Evolutionary conservation across 768 basidiomycete genomes (phyloP).

Genomic region (Mycena indigotica): DNA sequence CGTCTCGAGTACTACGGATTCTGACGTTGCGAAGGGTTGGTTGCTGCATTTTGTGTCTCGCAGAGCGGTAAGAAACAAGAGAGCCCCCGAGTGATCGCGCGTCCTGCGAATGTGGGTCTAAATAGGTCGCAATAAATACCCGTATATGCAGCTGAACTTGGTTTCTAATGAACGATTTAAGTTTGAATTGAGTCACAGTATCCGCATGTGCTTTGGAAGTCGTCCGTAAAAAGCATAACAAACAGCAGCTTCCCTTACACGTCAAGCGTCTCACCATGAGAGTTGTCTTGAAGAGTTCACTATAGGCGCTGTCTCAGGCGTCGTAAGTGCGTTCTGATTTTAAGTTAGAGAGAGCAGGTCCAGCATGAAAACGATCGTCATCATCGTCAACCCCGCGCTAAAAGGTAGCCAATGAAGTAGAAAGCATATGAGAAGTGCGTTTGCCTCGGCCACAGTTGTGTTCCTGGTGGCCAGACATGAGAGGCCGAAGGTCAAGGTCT

Average conservation of each 20-base stretch:
- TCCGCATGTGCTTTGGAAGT: constrained; percentile 46
- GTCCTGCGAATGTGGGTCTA: constrained; percentile 11
- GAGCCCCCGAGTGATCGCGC: constrained; percentile 20
- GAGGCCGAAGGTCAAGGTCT: background rate
- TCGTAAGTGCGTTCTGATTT: constrained; percentile 14
- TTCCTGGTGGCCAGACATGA: constrained; percentile 1
- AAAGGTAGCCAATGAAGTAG: constrained; percentile 21
- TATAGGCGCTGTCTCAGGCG: background rate
- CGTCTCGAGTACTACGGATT: constrained; percentile 77
- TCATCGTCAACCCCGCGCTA: constrained; percentile 14
- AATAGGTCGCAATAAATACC: constrained; percentile 12
- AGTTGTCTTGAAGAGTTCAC: constrained; percentile 13
- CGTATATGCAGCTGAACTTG: constrained; percentile 5
- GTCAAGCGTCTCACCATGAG: constrained; percentile 22
- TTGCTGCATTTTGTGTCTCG: constrained; percentile 58
- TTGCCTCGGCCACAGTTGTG: constrained; percentile 11
- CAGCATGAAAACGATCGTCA: constrained; percentile 13
- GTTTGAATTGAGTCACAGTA: constrained; percentile 67
- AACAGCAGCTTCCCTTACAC: constrained; percentile 17
- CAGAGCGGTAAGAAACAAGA: constrained; percentile 24
- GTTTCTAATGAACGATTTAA: constrained; percentile 50
- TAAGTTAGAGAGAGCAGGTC: constrained; percentile 11
- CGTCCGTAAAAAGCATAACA: constrained; percentile 37
- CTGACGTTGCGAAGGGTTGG: constrained; percentile 77
- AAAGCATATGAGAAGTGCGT: constrained; percentile 18